Evolutionary conservation across 176 grass and related monocot genomes (phyloP).

Genomic region (Eremochloa ophiuroides): DNA sequence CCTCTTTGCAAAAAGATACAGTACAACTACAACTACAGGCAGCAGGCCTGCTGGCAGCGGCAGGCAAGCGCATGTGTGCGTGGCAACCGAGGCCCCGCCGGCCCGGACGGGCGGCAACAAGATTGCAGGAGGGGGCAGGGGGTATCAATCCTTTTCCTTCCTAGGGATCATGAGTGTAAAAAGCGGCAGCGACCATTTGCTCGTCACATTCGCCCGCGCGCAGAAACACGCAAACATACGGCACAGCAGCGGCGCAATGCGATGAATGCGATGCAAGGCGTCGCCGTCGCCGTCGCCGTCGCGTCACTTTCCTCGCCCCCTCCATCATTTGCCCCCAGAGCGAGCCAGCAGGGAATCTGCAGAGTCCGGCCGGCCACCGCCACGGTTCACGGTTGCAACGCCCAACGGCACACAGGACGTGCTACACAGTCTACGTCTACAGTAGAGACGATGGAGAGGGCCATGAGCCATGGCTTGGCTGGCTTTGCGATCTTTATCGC

Average conservation of each 20-base stretch:
- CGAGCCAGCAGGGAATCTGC: slow-evolving; percentile 14
- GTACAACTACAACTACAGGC: too few relatives aligned
- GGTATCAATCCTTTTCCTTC: not conserved
- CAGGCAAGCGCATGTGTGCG: slow-evolving; percentile 41
- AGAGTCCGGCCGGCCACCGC: not conserved
- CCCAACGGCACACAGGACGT: too few relatives aligned
- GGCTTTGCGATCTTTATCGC: not conserved
- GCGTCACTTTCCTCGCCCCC: slow-evolving; percentile 23
- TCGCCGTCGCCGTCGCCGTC: not conserved
- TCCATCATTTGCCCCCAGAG: not conserved
- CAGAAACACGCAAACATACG: not conserved
- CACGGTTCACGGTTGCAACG: not conserved
- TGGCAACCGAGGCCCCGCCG: slow-evolving; percentile 19
- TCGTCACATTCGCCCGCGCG: not conserved
- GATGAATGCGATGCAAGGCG: not conserved
- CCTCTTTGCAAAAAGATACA: slow-evolving; percentile 43
- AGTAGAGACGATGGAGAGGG: not conserved
- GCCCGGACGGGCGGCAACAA: not conserved
- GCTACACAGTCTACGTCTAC: not conserved
- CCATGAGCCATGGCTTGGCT: not conserved
- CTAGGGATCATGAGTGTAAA: slow-evolving; percentile 35
- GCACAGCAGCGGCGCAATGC: too few relatives aligned
- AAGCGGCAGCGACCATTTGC: not conserved
- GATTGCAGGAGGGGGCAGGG: not conserved
- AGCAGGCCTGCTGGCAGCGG: not conserved